Evolutionary conservation across 2,329 filamentous ascomycete genomes (phyloP).

Genomic region (Lasiodiplodia gonubiensis): DNA sequence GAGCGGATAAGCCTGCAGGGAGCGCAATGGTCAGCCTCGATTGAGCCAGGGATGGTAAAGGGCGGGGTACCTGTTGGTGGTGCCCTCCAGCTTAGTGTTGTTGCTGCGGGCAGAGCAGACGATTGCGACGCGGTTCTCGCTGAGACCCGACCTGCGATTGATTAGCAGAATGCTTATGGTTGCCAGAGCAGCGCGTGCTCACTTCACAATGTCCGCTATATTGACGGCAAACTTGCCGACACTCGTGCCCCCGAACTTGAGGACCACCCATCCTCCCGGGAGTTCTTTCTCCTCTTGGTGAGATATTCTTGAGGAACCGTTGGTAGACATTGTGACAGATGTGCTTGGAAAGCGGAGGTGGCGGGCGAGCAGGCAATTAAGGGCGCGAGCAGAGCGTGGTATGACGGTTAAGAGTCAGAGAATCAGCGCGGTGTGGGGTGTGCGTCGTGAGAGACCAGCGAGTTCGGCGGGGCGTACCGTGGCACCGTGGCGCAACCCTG

Average conservation of each 20-base stretch:
- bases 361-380: slow-evolving; percentile 2
- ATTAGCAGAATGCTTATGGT: slow-evolving; percentile 24
- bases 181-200: slow-evolving; percentile 50
- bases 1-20: slow-evolving; percentile 50
- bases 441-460: slow-evolving; percentile 21
- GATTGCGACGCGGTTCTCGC: slow-evolving; percentile 78
- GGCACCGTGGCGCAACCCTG: slow-evolving; percentile 23
- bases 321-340: slow-evolving; percentile 21
- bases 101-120: slow-evolving; percentile 96
- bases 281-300: slow-evolving; percentile 55
- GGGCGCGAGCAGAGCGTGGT: slow-evolving; percentile 7
- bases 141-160: slow-evolving; percentile 56
- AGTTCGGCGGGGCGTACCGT: slow-evolving; percentile 25
- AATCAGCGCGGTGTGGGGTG: slow-evolving; percentile 15
- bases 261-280: slow-evolving; percentile 75
- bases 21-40: slow-evolving; percentile 4
- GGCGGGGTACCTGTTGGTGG: slow-evolving; percentile 82
- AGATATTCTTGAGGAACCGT: slow-evolving; percentile 38
- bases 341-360: neutral
- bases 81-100: slow-evolving; percentile 91
- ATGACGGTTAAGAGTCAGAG: slow-evolving; percentile 26
- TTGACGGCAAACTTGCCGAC: slow-evolving; percentile 86
- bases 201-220: slow-evolving; percentile 68
- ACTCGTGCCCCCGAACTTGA: slow-evolving; percentile 95
- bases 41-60: neutral